Evolutionary conservation across 2,329 filamentous ascomycete species (phyloP), one percentile per base, ranked within the genome.

Genomic region (Pseudogymnoascus sp.): DNA sequence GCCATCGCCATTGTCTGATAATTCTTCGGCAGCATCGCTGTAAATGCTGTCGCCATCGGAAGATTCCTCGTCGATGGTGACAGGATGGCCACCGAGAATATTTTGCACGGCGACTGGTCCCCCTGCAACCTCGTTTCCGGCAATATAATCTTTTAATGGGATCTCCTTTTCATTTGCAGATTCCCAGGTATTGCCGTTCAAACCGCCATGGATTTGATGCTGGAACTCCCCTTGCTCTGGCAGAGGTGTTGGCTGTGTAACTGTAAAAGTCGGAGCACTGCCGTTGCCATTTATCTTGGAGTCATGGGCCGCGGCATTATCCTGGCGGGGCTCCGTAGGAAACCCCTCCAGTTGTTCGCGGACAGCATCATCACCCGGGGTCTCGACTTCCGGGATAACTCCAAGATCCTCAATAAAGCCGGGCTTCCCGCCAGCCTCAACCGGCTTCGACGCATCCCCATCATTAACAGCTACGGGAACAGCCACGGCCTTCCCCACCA

Each of bases 1-100:
- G 0, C 87, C 89, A 56, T 84, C 83, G 3, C 80, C 70, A 31
- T 16, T 16, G 12, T 90, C 86, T 0, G 84, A 84, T 0, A 89
- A 77, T 65, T 91, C 88, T 74, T 93, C 90, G 62, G 88, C 88
- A 1, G 89, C 89, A 74, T 93, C 90, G 67, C 87, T 91, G 71
- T 90, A 93, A 23, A 90, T 81, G 65, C 83, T 87, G 60, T 77
- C 78, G 12, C 76, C 76, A 63, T 86, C 84, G 3, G 77, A 77
- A n/a, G 82, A 56, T 12, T 56, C 50, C 25, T 10, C 5, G 6
- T 56, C 28, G 5, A 16, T 28, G 34, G 28, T 56, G 28, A n/a
- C 25, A 34, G 63, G 40, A 28, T 62, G 63, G 56, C 69, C 67
- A 38, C 66, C 61, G 31, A 60, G 31, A 46, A 66, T 56, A 34